phyloP scores from a whole-genome alignment of 371 early-diverging fungal species.

The Dichotomocladium elegans region DNA sequence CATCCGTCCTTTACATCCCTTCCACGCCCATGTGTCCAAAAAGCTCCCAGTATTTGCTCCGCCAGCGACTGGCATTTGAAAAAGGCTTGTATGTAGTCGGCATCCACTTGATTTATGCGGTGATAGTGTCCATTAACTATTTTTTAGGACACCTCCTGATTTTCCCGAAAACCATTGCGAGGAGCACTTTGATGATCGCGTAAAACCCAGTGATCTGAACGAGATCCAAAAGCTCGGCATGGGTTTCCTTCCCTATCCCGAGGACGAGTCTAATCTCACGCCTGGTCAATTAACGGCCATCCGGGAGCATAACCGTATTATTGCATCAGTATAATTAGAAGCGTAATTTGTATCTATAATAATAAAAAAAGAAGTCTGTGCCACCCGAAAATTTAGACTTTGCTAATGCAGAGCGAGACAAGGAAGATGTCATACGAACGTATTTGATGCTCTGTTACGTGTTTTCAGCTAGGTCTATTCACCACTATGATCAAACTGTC shows the following conservation, averaged over 20 bases:
- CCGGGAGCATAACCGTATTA: constrained; percentile 14
- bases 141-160: constrained; percentile 31
- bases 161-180: constrained; percentile 40
- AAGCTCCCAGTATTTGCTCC: constrained; percentile 23
- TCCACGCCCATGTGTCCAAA: constrained; percentile 30
- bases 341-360: no score
- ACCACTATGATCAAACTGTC: no score
- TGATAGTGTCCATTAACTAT: not conserved
- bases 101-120: no score
- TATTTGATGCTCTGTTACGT: no score
- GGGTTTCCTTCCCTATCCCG: constrained; percentile 19
- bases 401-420: no score
- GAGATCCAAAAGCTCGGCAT: constrained; percentile 18
- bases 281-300: constrained; percentile 26
- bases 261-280: constrained; percentile 7
- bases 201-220: constrained; percentile 11
- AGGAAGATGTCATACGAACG: no score
- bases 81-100: constrained; percentile 22
- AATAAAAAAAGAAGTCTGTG: no score
- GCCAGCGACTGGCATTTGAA: constrained; percentile 24
- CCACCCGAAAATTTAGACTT: no score
- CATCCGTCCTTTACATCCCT: constrained; percentile 38
- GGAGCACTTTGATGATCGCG: constrained; percentile 21
- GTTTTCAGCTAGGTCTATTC: no score
- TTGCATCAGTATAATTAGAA: no score